Evolutionary conservation across 257 asterid genomes (phyloP).

Genomic region (Solanum acaule): DNA sequence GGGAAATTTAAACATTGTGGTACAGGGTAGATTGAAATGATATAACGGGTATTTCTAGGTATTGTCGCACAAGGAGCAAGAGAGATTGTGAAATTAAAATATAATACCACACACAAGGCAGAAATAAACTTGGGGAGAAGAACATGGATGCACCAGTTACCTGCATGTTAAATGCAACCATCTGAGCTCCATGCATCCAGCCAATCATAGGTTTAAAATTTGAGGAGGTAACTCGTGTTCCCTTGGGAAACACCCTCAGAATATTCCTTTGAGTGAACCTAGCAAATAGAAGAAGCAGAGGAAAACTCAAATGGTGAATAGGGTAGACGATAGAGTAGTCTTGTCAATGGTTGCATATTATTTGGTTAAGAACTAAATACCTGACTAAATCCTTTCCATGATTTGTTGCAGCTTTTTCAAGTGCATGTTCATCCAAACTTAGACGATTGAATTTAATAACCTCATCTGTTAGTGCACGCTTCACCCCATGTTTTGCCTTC

Average conservation of each 20-base stretch:
- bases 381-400: constrained; percentile 19
- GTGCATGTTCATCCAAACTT: constrained; percentile 75
- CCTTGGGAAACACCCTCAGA: constrained; percentile 78
- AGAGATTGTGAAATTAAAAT: neutral
- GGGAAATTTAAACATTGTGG: neutral
- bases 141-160: constrained; percentile 16
- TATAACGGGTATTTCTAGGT: neutral
- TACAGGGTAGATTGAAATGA: neutral
- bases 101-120: neutral
- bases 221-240: constrained; percentile 81
- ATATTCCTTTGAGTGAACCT: constrained; percentile 82
- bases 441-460: constrained; percentile 49
- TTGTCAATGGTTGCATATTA: neutral
- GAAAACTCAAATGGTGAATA: neutral
- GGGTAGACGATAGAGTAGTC: neutral
- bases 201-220: constrained; percentile 61
- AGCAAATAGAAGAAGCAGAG: neutral
- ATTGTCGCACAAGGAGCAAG: neutral
- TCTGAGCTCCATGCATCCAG: constrained; percentile 99
- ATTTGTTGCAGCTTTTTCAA: constrained; percentile 52
- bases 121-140: neutral
- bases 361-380: neutral
- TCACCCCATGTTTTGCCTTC: constrained; percentile 59
- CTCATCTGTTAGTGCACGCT: constrained; percentile 41
- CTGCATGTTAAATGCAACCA: constrained; percentile 98